Evolutionary conservation across 306 rosid genomes (phyloP).

Genomic region (Purshia tridentata): DNA sequence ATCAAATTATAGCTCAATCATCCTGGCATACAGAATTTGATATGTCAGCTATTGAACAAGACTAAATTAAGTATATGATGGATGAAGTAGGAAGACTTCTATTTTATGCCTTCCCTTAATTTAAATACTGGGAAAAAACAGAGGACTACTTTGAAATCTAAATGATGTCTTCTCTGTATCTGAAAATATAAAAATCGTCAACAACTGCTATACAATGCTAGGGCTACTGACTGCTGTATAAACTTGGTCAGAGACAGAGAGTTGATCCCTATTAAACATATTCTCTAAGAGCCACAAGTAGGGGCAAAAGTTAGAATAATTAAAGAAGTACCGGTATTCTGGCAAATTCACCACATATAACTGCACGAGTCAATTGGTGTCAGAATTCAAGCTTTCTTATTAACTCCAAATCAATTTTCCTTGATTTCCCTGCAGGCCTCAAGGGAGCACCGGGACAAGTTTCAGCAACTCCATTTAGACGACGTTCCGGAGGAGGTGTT

Average conservation of each 20-base stretch:
- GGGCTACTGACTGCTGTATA: conserved; percentile 21
- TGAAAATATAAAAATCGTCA: conserved; percentile 18
- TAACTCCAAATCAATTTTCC: conserved; percentile 40
- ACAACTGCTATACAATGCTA: conserved; percentile 32
- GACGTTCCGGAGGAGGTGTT: conserved; percentile 42
- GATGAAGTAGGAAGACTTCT: background rate
- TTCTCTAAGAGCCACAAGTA: conserved; percentile 4
- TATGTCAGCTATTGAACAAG: background rate
- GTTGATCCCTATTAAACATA: conserved; percentile 8
- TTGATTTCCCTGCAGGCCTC: conserved; percentile 39
- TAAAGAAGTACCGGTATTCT: conserved; percentile 28
- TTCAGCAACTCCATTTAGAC: conserved; percentile 39
- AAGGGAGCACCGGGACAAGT: conserved; percentile 66
- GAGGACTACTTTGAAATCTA: background rate
- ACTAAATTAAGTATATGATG: background rate
- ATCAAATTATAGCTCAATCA: conserved; percentile 1
- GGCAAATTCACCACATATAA: conserved; percentile 14
- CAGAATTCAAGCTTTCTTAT: conserved; percentile 83
- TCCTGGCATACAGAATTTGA: background rate
- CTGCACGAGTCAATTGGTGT: conserved; percentile 15
- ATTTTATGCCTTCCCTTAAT: background rate
- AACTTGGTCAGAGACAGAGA: conserved; percentile 20
- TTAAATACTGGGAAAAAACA: background rate
- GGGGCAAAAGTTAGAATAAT: conserved; percentile 17
- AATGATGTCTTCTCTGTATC: background rate